Base-by-base conservation (phyloP, 208 protist species). In the Wallacemonas sp. region DNA sequence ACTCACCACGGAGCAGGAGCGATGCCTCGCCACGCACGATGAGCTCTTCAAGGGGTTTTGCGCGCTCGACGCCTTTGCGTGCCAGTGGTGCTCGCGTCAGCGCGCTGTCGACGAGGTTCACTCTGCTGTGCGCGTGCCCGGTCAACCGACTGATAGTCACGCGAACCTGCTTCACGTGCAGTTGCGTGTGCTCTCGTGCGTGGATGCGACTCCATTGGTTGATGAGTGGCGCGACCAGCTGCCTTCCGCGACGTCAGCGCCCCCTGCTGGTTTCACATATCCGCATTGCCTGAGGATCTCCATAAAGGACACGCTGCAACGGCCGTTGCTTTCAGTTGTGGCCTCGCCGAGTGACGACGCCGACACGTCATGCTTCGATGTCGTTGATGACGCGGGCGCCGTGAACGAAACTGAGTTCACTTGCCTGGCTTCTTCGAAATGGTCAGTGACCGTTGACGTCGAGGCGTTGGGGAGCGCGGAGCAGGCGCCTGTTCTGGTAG, bases 51-150 rank as follows among this genome's bases (percentile, higher is more conserved):
- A 21, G 29, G 22, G 22, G 4, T 57, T 57, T 24, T 3, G 13
- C 12, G 50, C 50, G 15, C 50, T 57, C n/a, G 50, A 57, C 5
- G 50, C 55, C 19, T 62, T 48, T 34, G 34, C 39, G 9, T 62
- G 55, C 29, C 34, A 62, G 55, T 62, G 33, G 50, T 57, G 50
- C 29, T 8, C 9, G 17, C 21, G 17, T 0, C 45, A 53, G 19
- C 45, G 17, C n/a, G n/a, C n/a, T n/a, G n/a, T n/a, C n/a, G n/a
- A n/a, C n/a, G n/a, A n/a, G n/a, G n/a, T n/a, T n/a, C n/a, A n/a
- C n/a, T n/a, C n/a, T n/a, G n/a, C n/a, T n/a, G n/a, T n/a, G n/a
- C n/a, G n/a, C n/a, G n/a, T n/a, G n/a, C n/a, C n/a, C n/a, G n/a
- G n/a, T n/a, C n/a, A n/a, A n/a, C n/a, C n/a, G n/a, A n/a, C n/a